Conservation (phyloP, 176 grass and related monocot genomes). For the Triticum urartu region DNA sequence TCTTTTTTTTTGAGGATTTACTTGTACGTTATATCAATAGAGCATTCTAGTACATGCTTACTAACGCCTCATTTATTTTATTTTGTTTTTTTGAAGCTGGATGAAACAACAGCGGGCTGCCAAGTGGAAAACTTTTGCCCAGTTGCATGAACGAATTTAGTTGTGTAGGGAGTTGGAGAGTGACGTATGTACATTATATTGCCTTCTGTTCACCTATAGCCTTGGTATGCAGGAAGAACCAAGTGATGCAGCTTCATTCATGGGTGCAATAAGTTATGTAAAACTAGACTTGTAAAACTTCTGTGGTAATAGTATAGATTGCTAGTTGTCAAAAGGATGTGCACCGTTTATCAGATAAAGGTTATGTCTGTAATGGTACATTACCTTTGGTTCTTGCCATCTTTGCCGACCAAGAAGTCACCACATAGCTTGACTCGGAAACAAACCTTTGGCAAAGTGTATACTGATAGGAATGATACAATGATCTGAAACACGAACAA, state of each 20-base stretch:
- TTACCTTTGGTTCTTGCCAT: constrained; percentile 25
- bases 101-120: constrained; percentile 73
- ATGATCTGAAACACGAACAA: not conserved
- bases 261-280: constrained; percentile 48
- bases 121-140: constrained; percentile 46
- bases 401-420: constrained; percentile 26
- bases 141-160: constrained; percentile 35
- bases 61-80: constrained; percentile 3
- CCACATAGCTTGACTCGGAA: constrained; percentile 9
- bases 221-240: constrained; percentile 29
- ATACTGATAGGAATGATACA: not conserved
- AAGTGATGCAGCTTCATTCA: constrained; percentile 21
- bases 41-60: not conserved
- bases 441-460: not conserved
- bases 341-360: constrained; percentile 37
- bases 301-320: constrained; percentile 54
- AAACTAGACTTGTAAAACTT: constrained; percentile 55
- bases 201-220: constrained; percentile 42
- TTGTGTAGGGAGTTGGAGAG: constrained; percentile 33
- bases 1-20: no score
- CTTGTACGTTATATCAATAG: no score
- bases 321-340: constrained; percentile 50
- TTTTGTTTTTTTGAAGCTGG: not conserved
- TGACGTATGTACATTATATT: constrained; percentile 57
- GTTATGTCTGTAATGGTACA: constrained; percentile 22